Conservation (phyloP, 1,139 yeast species). For the Blastobotrys malaysiensis region DNA sequence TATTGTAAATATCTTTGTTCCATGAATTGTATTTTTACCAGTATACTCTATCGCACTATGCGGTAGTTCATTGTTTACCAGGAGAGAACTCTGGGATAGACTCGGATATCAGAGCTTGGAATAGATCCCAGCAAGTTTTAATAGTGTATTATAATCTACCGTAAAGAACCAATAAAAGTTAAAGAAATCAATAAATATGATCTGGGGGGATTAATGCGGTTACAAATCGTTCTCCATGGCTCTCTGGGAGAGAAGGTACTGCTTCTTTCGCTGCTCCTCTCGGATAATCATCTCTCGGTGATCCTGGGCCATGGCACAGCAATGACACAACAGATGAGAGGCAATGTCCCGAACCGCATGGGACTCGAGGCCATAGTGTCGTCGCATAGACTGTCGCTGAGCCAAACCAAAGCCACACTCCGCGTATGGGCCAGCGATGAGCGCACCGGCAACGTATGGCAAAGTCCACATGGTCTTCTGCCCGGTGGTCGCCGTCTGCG, state of each 20-base stretch:
- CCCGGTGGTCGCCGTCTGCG: slow-evolving; percentile 2
- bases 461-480: slow-evolving; percentile 10
- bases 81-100: too few species aligned
- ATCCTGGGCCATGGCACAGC: slow-evolving; percentile 21
- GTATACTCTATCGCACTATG: background rate
- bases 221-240: slow-evolving; percentile 6
- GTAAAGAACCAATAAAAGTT: background rate
- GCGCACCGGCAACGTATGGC: slow-evolving; percentile 11
- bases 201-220: background rate
- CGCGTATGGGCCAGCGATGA: slow-evolving; percentile 7
- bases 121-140: too few species aligned
- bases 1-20: slow-evolving; percentile 9
- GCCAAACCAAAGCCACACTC: slow-evolving; percentile 12
- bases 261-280: slow-evolving; percentile 12
- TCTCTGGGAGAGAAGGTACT: slow-evolving; percentile 5
- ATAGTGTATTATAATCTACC: too few species aligned
- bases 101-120: too few species aligned
- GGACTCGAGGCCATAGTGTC: slow-evolving; percentile 14
- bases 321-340: slow-evolving; percentile 15
- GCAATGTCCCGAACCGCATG: slow-evolving; percentile 10
- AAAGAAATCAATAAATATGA: background rate
- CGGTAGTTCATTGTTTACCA: too few species aligned
- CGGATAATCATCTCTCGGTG: slow-evolving; percentile 19
- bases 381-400: slow-evolving; percentile 14
- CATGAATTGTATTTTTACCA: slow-evolving; percentile 8